A percentile compares a stretch with the other conserved stretches of the same genome.
These are phyloP conservation scores for Trichoderma virens DNA, from an alignment of 495 filamentous ascomycete genomes.

Conservation along the genomic window DNA sequence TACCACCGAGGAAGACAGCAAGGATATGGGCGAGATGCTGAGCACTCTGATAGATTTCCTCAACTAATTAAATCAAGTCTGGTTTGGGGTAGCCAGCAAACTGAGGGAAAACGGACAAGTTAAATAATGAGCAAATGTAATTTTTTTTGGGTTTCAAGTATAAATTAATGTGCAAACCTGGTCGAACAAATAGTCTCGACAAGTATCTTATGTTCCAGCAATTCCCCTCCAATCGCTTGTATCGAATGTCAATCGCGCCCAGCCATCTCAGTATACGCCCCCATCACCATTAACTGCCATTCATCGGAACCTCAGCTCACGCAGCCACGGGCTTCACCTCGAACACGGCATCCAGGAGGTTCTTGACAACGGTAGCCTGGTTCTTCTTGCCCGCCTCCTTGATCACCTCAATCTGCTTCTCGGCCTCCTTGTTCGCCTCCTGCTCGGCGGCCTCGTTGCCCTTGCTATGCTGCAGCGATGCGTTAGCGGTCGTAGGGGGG, in stretches of 20 bases:
- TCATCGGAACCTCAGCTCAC: neutral
- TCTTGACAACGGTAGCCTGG: slow-evolving; percentile 69
- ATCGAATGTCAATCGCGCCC: neutral
- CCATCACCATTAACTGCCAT: neutral
- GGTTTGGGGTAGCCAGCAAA: neutral
- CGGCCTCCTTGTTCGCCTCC: slow-evolving; percentile 75
- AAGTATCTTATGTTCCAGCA: neutral
- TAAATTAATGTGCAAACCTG: slow-evolving; percentile 19
- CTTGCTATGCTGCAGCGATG: slow-evolving; percentile 59
- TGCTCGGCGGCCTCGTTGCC: slow-evolving; percentile 84
- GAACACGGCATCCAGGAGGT: slow-evolving; percentile 70
- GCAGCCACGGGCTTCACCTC: slow-evolving; percentile 65
- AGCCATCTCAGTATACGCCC: neutral
- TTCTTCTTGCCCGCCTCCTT: slow-evolving; percentile 67
- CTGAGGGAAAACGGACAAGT: neutral
- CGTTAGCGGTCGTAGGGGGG: neutral
- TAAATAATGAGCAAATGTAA: slow-evolving; percentile 12
- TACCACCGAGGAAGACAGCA: slow-evolving; percentile 45
- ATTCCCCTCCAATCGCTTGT: neutral
- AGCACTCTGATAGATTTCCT: slow-evolving; percentile 56
- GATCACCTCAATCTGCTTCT: slow-evolving; percentile 75
- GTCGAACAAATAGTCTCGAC: neutral
- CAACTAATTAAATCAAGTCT: slow-evolving; percentile 18
- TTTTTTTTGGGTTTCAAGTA: slow-evolving; percentile 14
- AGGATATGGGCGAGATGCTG: slow-evolving; percentile 64